Percentiles rank a stretch among this genome's conserved stretches.
Evolutionary conservation across 2,329 filamentous ascomycete genomes (phyloP).

Genomic region (Scedosporium dehoogii): DNA sequence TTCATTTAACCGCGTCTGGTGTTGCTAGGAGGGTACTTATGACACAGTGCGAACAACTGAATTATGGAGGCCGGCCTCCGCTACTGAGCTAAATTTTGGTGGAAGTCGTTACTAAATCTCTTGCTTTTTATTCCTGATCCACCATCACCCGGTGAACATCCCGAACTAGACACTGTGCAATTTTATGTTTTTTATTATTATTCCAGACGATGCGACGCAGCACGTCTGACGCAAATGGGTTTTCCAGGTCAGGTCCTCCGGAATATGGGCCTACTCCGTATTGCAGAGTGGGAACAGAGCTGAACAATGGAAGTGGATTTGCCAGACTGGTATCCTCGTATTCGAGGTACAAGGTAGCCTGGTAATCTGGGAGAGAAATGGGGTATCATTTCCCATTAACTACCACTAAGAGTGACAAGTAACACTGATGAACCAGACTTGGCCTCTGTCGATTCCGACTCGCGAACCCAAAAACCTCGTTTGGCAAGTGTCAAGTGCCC

Average conservation of each 20-base stretch:
- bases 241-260: too few species aligned
- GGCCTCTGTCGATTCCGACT: not conserved
- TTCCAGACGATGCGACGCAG: not conserved
- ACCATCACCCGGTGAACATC: not conserved
- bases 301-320: too few species aligned
- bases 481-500: not conserved
- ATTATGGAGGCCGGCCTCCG: not conserved
- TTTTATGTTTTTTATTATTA: not conserved
- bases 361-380: too few species aligned
- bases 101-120: not conserved
- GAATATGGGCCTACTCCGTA: too few species aligned
- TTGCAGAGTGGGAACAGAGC: too few species aligned
- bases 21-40: not conserved
- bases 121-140: not conserved
- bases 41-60: too few species aligned
- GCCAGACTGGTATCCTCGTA: too few species aligned
- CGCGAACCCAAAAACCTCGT: not conserved
- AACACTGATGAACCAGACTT: not conserved
- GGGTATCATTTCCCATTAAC: too few species aligned
- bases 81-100: not conserved
- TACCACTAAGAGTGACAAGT: too few species aligned
- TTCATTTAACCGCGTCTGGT: conserved; percentile 5
- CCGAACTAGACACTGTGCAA: not conserved
- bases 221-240: not conserved
- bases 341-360: too few species aligned